Evolutionary conservation across 1,284 basidiomycete species (phyloP), one percentile per base, ranked within the genome.

Genomic region (Gomphus bonarii): DNA sequence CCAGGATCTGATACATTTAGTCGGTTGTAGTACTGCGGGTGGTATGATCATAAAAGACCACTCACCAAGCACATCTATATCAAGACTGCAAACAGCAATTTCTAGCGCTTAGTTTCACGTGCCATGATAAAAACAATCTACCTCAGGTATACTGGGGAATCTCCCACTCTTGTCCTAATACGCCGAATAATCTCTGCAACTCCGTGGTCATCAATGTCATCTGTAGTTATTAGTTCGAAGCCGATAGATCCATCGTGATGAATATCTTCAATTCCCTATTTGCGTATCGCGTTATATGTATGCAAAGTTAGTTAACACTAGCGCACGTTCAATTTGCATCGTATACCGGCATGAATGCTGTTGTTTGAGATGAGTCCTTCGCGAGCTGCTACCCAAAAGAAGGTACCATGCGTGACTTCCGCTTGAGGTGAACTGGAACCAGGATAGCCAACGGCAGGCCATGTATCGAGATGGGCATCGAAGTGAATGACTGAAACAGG

Each of bases 401-500:
- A 90, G 11, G 84, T 87, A 51, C 87, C 88, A 63, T 89, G 87
- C 0, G 81, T 88, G 49, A 87, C 72, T 49, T 75, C 78, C 38
- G 83, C 82, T 64, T 85, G 82, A 12, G 47, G 20, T 14, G 80
- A 77, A 12, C 67, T 66, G 54, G 73, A 69, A 31, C 81, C 81
- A 12, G 78, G 72, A 63, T 83, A 81, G 33, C 70, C 69, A 36
- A 58, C 22, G 30, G 42, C 50, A 28, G 72, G 64, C 85, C 88
- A 84, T 8, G 82, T 81, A 62, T 84, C 80, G 38, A 88, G 70
- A 68, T 91, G 88, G 0, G 85, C 83, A 65, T 91, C 88, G 61
- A 91, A 89, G 67, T 91, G 88, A 51, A 91, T 87, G 50, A 90
- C 84, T 36, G 84, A 83, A 52, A 88, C 76, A 0, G 85, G 84